Evolutionary conservation across 768 basidiomycete genomes (phyloP), one percentile per base, ranked within the genome.

Genomic region (Aureoboletus auriporus): DNA sequence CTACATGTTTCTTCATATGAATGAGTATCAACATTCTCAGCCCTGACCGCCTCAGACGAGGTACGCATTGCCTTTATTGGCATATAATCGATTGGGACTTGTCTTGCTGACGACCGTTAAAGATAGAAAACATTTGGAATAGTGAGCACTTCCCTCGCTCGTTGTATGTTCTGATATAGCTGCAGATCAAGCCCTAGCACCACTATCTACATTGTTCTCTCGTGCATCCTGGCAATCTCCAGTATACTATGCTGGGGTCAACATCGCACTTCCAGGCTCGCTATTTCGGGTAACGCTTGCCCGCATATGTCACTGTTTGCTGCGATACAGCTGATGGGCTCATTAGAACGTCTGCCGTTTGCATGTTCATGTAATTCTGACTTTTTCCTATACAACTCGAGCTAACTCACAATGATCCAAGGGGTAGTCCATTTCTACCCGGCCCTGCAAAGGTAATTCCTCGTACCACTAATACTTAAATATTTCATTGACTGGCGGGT

Each of bases 111-210:
- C 8, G 5, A 33, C 31, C 10, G 10, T 5, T 9, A 33, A 33
- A 46, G 45, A 31, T 46, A 27, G 45, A 46, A 4, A 39, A 46
- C 12, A 31, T 46, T 12, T 46, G 45, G 45, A 37, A 39, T 12
- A 16, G 29, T 27, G 9, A 4, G 26, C 20, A n/a, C 5, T 39
- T 29, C 11, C 26, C 28, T 12, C 6, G 12, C 14, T 29, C 7
- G 20, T 8, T 6, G 31, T 2, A 13, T 26, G 26, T 37, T 31
- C 35, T 46, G 13, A 46, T 5, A 39, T 10, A 12, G 20, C 9
- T 16, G 9, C 5, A 46, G 45, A 26, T 12, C 4, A 46, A 33
- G 17, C 38, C 45, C 9, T 46, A 38, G 45, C 45, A n/a, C 16
- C 9, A 38, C 30, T 39, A 7, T 46, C 45, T 2, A 46, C 13